These are phyloP conservation scores for Carex kokanica DNA, from an alignment of 176 grass and related monocot genomes.

Conservation along the genomic window DNA sequence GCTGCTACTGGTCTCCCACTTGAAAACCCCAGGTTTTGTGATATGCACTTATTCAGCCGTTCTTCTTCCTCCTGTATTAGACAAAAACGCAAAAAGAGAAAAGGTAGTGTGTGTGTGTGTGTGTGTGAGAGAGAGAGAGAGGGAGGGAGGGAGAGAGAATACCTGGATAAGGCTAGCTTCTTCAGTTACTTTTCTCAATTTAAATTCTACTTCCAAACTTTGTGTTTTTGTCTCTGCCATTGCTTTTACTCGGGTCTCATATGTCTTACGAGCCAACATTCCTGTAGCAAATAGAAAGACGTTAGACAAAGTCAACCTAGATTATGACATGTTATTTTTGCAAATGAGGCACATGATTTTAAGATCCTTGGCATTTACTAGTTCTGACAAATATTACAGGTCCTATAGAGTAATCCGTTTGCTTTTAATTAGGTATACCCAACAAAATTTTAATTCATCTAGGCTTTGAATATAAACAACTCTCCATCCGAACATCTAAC, in stretches of 20 bases:
- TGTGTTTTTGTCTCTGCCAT: slow-evolving; percentile 49
- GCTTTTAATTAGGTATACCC: neutral
- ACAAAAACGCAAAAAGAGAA: neutral
- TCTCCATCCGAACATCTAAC: neutral
- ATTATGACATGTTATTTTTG: neutral
- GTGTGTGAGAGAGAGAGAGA: neutral
- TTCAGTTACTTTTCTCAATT: slow-evolving; percentile 87
- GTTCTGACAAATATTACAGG: neutral
- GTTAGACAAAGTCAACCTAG: neutral
- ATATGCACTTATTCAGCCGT: slow-evolving; percentile 81
- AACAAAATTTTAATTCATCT: neutral
- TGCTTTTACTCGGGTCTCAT: slow-evolving; percentile 50
- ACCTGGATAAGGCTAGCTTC: slow-evolving; percentile 76
- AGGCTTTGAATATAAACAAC: neutral
- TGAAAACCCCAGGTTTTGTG: slow-evolving; percentile 90
- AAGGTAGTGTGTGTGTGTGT: neutral
- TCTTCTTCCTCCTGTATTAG: slow-evolving; percentile 76
- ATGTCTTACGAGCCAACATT: slow-evolving; percentile 67
- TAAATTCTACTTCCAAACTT: slow-evolving; percentile 89
- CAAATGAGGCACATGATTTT: neutral
- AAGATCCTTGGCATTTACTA: neutral
- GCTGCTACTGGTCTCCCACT: slow-evolving; percentile 72
- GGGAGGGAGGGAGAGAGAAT: neutral
- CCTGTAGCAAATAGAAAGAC: slow-evolving; percentile 39
- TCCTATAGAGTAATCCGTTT: neutral